phyloP scores from a whole-genome alignment of 75 land plant genomes.

The Gnetum montanum region DNA sequence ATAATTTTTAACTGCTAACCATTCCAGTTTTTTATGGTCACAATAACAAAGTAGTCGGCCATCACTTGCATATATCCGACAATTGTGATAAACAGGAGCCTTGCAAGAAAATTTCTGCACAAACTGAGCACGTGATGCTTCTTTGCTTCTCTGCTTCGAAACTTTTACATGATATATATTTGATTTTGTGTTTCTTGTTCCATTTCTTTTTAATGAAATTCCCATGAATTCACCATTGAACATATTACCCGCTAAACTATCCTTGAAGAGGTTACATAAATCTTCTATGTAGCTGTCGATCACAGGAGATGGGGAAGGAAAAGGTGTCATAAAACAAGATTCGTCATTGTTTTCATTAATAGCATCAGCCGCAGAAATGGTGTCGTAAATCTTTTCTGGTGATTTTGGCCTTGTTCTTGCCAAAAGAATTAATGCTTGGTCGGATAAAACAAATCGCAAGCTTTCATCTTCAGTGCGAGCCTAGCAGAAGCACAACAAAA shows the following conservation, averaged over 20 bases:
- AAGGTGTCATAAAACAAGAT: constrained; percentile 13
- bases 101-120: constrained; percentile 96
- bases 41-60: constrained; percentile 92
- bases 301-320: constrained; percentile 71
- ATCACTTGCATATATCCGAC: constrained; percentile 94
- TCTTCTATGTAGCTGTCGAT: constrained; percentile 38
- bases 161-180: constrained; percentile 23
- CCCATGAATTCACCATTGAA: neutral
- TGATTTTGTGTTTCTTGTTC: neutral
- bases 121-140: constrained; percentile 66
- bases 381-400: constrained; percentile 20
- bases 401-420: constrained; percentile 35
- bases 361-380: constrained; percentile 40
- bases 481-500: constrained; percentile 48
- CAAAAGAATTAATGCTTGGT: constrained; percentile 66
- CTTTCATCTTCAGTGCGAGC: constrained; percentile 94
- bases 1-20: constrained; percentile 32
- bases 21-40: constrained; percentile 89
- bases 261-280: constrained; percentile 25
- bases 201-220: neutral
- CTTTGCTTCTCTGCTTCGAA: constrained; percentile 23
- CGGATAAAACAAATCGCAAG: constrained; percentile 77
- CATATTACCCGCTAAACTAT: constrained; percentile 4
- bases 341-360: constrained; percentile 15
- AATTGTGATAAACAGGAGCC: constrained; percentile 94